Evolutionary conservation across 2,329 filamentous ascomycete species (phyloP), one percentile per base, ranked within the genome.

Genomic region (Xylaria hypoxylon): DNA sequence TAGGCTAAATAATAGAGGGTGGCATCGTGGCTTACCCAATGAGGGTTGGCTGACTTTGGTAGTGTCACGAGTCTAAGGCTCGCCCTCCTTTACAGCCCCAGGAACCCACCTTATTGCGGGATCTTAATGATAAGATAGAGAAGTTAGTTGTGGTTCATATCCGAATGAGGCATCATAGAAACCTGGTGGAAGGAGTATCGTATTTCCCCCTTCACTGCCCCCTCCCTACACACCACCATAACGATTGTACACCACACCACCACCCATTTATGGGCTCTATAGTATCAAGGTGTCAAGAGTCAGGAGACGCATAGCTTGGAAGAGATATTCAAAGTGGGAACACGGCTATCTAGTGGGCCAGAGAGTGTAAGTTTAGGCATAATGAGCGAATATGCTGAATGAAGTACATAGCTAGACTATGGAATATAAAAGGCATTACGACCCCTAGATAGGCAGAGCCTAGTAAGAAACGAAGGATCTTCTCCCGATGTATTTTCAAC

Each of bases 11-110:
- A 42, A 33, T 47, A 67, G 61, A 65, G 72, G 73, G 75, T 77
- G 74, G 71, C 62, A 76, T 73, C 62, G 64, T 77, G 76, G 76
- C 76, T 77, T 73, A 74, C 56, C 74, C 74, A 74, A 75, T 73
- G 72, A 72, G 70, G 75, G 72, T 73, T 76, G 73, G 72, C 72
- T 77, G 75, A 76, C 74, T 73, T 72, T 68, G 71, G 65, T 70
- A 69, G 71, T 74, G 75, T 77, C 76, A 77, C 75, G 75, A 72
- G 76, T 74, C 71, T 62, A 70, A 70, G 67, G 72, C 67, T 72
- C 68, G 72, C 74, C 74, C 73, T 74, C 72, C 68, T 68, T 72
- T 69, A 71, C 66, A 65, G 68, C 71, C 71, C 57, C 69, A 65
- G 67, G 73, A 71, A 62, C 59, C 74, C 70, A 71, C 69, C 69